These are phyloP conservation scores for Filobasidium floriforme DNA, from an alignment of 768 basidiomycete genomes.

Conservation along the genomic window DNA sequence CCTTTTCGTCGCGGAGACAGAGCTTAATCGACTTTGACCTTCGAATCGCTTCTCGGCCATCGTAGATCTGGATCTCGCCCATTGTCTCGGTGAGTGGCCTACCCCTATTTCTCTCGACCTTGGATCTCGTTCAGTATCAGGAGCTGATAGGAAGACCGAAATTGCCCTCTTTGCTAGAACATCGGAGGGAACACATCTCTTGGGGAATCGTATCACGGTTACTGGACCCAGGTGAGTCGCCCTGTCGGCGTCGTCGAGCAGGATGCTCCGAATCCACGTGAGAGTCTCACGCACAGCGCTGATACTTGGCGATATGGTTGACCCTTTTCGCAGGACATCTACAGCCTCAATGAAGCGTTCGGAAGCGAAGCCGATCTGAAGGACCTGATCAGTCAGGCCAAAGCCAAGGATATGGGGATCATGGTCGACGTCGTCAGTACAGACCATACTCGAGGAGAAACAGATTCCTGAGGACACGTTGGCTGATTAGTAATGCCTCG, in stretches of 20 bases:
- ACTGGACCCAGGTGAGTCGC: slow-evolving; percentile 11
- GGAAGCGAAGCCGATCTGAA: slow-evolving; percentile 40
- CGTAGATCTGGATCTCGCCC: slow-evolving; percentile 42
- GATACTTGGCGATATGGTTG: no score
- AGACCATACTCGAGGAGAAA: not conserved
- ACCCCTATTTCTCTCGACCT: not conserved
- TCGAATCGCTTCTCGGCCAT: no score
- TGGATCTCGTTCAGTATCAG: not conserved
- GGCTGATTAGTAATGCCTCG: not conserved
- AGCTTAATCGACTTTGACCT: no score
- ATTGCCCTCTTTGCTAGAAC: slow-evolving; percentile 17
- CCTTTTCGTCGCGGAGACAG: no score
- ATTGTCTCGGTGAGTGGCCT: slow-evolving; percentile 25
- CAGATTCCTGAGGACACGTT: no score
- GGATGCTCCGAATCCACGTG: not conserved
- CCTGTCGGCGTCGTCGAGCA: not conserved
- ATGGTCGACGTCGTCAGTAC: slow-evolving; percentile 42
- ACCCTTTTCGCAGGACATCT: slow-evolving; percentile 26
- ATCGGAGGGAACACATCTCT: slow-evolving; percentile 34
- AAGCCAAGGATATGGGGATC: slow-evolving; percentile 42
- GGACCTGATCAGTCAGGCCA: slow-evolving; percentile 37
- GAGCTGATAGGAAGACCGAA: not conserved
- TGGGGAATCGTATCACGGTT: slow-evolving; percentile 44
- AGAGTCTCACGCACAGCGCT: no score
- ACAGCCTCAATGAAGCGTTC: slow-evolving; percentile 40